Percentiles rank a stretch among this genome's conserved stretches.
Evolutionary conservation across 2,329 filamentous ascomycete species (phyloP).

Genomic region (Raffaelea ambrosiae): DNA sequence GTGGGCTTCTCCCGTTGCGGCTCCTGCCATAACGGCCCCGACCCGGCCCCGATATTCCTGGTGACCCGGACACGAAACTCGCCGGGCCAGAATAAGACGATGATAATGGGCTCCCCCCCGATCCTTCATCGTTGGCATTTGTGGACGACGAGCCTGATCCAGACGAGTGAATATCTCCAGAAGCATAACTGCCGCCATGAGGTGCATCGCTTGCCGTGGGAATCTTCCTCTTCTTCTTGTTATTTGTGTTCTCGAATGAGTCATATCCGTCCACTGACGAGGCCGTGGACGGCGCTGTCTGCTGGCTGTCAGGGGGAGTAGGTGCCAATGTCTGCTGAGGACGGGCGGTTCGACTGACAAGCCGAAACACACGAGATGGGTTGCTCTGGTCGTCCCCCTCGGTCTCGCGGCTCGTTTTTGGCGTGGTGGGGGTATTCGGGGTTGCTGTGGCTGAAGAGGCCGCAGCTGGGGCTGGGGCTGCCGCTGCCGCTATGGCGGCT

Average conservation of each 20-base stretch:
- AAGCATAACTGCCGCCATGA: constrained; percentile 31
- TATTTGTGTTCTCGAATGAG: constrained; percentile 96
- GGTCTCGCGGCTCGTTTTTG: constrained; percentile 27
- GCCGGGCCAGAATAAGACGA: constrained; percentile 32
- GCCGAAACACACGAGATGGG: constrained; percentile 6
- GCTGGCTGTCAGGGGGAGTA: constrained; percentile 24
- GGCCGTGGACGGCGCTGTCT: constrained; percentile 52
- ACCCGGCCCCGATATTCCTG: constrained; percentile 75
- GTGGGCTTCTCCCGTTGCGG: constrained; percentile 51
- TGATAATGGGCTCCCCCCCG: constrained; percentile 4
- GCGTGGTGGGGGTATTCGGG: background rate
- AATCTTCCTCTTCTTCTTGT: constrained; percentile 99
- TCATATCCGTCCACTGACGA: constrained; percentile 84
- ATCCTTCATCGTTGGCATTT: constrained; percentile 5
- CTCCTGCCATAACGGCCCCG: constrained; percentile 72
- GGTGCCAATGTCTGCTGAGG: constrained; percentile 1
- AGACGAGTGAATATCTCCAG: constrained; percentile 22
- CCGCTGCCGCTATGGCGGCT: background rate
- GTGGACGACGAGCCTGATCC: constrained; percentile 19
- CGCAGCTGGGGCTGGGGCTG: background rate
- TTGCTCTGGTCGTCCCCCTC: constrained; percentile 48
- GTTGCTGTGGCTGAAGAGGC: background rate
- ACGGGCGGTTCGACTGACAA: constrained; percentile 4
- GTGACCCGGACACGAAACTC: constrained; percentile 47
- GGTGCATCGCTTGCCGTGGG: constrained; percentile 71